Evolutionary conservation across 805 yeast species (phyloP).

Genomic region (Allodekkera sacchari): DNA sequence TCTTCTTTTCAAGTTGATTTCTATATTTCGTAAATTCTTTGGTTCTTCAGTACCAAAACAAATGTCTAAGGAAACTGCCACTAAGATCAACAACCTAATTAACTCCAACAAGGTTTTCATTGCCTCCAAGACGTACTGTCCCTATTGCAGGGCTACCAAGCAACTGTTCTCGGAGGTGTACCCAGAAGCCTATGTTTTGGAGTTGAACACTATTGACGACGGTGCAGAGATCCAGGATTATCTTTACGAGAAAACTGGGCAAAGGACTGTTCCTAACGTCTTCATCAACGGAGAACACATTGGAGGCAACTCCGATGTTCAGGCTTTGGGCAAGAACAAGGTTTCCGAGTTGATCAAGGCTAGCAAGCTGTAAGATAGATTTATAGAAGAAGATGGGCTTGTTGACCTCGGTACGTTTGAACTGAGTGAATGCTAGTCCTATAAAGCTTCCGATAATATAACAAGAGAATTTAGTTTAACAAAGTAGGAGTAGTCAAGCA

Average conservation of each 20-base stretch:
- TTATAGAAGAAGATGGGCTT: too few species aligned
- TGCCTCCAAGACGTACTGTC: slow-evolving; percentile 76
- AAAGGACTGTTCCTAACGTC: slow-evolving; percentile 88
- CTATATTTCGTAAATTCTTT: slow-evolving; percentile 20
- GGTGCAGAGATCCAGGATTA: slow-evolving; percentile 81
- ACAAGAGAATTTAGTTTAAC: too few species aligned
- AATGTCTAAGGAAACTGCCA: slow-evolving; percentile 51
- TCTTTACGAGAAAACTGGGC: slow-evolving; percentile 70
- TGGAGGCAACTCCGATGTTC: slow-evolving; percentile 92
- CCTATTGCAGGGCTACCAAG: slow-evolving; percentile 50
- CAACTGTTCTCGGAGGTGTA: slow-evolving; percentile 28
- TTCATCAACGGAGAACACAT: slow-evolving; percentile 87
- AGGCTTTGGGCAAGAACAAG: slow-evolving; percentile 42
- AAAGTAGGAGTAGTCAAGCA: too few species aligned
- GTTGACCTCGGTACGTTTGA: too few species aligned
- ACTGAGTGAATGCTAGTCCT: too few species aligned
- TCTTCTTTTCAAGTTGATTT: slow-evolving; percentile 20
- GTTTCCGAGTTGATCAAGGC: slow-evolving; percentile 9
- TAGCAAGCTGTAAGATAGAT: too few species aligned
- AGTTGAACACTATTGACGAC: slow-evolving; percentile 48
- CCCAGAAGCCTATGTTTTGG: slow-evolving; percentile 44
- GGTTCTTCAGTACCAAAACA: slow-evolving; percentile 29
- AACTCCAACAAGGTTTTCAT: slow-evolving; percentile 60
- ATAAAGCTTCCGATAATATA: too few species aligned
- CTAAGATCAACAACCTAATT: slow-evolving; percentile 58